Base-by-base conservation (phyloP, 1,139 yeast species). In the Sugiyamaella castrensis region DNA sequence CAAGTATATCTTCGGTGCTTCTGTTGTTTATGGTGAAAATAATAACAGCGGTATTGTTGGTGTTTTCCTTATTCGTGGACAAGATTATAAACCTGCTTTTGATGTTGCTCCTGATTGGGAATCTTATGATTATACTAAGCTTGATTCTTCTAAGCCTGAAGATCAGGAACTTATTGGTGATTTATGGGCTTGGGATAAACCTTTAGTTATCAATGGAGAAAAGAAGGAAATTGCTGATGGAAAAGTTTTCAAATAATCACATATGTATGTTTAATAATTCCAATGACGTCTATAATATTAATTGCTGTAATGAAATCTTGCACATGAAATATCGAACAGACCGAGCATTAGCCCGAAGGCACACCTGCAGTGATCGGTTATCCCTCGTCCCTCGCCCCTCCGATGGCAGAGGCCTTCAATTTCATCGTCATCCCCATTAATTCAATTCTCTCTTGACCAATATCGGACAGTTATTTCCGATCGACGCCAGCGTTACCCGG, bases 21-120 rank as follows among this genome's bases (percentile, higher is more conserved):
- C 84, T 75, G 95, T 88, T 66, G 98, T 92, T 62, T 91, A 87
- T 76, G 98, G 98, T 74, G 97, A 87, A 78, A 88, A 89, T 89
- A 91, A 89, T 86, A 79, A 85, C 83, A 92, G 91, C 77, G 97
- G 98, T 79, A 91, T 92, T 71, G 77, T 87, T 63, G 97, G 96
- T 78, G 95, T 85, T 70, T 84, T 92, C 79, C 74, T 92, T 67
- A 84, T 92, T 68, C 87, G 98, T 77, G 99, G 99, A 67, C 89
- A 92, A 74, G 97, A 92, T 58, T 74, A 66, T 69, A 79, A 61
- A 53, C 96, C 97, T 70, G 98, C 96, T 58, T 89, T 92, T 68
- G 87, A 92, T 61, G 98, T 92, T 71, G 99, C 98, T 68, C 98
- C 99, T 74, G 99, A 92, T 76, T 89, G 95, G 96, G 98, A 92